A percentile compares a stretch with the other conserved stretches of the same genome.
phyloP scores from a whole-genome alignment of 495 filamentous ascomycete genomes.

The Tuber umbilicatum region DNA sequence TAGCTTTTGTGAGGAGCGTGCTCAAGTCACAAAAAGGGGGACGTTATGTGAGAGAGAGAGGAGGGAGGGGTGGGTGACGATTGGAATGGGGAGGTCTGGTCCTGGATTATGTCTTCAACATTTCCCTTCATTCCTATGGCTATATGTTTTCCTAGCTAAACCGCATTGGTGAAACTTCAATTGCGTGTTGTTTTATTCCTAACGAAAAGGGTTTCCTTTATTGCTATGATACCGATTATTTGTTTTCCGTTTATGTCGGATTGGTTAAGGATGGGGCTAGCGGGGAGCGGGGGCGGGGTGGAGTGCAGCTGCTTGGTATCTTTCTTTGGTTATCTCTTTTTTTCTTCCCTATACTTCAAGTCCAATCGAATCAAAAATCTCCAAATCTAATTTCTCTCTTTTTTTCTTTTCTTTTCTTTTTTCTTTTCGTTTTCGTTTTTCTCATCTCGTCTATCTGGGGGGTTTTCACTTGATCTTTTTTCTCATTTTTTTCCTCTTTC shows the following conservation, averaged over 20 bases:
- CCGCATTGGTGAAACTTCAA: neutral
- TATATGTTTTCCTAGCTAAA: neutral
- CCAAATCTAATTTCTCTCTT: neutral
- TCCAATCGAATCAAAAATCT: neutral
- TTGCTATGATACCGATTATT: neutral
- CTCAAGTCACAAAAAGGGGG: conserved; percentile 32
- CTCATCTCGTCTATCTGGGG: conserved; percentile 15
- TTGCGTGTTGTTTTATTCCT: neutral
- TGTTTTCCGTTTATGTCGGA: neutral
- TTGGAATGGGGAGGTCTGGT: conserved; percentile 46
- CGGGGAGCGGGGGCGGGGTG: neutral
- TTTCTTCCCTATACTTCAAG: conserved; percentile 8
- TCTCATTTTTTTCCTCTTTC: conserved; percentile 13
- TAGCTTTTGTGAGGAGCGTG: conserved; percentile 37
- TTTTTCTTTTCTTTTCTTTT: too few relatives aligned
- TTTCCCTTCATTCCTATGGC: conserved; percentile 8
- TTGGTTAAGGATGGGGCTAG: neutral
- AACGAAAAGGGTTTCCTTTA: neutral
- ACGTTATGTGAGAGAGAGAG: conserved; percentile 7
- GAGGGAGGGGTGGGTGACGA: conserved; percentile 25
- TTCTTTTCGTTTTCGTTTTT: conserved; percentile 8
- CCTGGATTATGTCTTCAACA: conserved; percentile 12
- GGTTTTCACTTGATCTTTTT: conserved; percentile 7
- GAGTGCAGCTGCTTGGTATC: conserved; percentile 8
- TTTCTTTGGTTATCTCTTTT: conserved; percentile 13